Evolutionary conservation across 192 early-diverging fungal genomes (phyloP).

Genomic region (Coemansia sp.): DNA sequence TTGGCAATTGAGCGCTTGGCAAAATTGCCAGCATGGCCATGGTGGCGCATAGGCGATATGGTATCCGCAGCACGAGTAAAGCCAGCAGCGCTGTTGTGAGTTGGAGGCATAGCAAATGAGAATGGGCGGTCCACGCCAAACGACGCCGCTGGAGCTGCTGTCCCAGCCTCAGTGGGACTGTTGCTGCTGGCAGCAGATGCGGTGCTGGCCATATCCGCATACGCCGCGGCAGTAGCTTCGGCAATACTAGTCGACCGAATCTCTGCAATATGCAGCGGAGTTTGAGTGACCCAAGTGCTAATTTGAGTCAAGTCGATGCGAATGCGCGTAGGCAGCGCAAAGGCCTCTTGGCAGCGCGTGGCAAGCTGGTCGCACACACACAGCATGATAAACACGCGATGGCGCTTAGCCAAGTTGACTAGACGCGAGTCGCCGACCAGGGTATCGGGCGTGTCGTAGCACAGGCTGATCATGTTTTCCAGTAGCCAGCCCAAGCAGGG

Average conservation of each 20-base stretch:
- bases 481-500: conserved; percentile 76
- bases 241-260: conserved; percentile 29
- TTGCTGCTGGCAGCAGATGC: background rate
- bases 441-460: conserved; percentile 65
- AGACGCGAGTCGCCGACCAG: conserved; percentile 60
- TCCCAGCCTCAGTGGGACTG: background rate
- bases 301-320: conserved; percentile 49
- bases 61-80: conserved; percentile 37
- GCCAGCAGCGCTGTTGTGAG: conserved; percentile 17
- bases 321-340: conserved; percentile 49
- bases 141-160: background rate
- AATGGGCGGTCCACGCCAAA: conserved; percentile 29
- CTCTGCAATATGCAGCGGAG: conserved; percentile 38
- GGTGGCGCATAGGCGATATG: conserved; percentile 25
- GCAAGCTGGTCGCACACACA: conserved; percentile 57
- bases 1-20: conserved; percentile 57
- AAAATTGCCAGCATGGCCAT: conserved; percentile 35
- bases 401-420: conserved; percentile 71
- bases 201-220: background rate
- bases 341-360: conserved; percentile 53
- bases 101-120: conserved; percentile 32
- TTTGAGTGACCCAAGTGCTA: conserved; percentile 35
- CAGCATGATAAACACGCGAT: conserved; percentile 65
- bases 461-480: conserved; percentile 71
- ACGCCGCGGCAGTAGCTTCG: conserved; percentile 19